Conservation (phyloP, 108 stramenopile genomes). For the Chaetoceros tenuissimus region DNA sequence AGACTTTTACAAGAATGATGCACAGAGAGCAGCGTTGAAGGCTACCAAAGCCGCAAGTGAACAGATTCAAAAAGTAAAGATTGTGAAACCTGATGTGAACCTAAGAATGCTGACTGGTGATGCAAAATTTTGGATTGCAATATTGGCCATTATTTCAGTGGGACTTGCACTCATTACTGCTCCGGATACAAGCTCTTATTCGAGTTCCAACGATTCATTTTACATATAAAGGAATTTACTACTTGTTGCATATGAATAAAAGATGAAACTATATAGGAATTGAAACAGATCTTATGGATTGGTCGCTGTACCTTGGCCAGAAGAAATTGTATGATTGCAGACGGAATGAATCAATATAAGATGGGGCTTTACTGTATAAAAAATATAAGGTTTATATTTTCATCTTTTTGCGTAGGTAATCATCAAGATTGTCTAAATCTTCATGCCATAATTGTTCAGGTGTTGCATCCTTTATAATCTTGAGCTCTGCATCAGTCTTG, state of each 20-base stretch:
- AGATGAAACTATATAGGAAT: too few relatives aligned
- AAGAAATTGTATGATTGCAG: too few relatives aligned
- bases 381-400: constrained; percentile 1
- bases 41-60: constrained; percentile 35
- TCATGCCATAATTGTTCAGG: constrained; percentile 73
- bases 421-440: constrained; percentile 76
- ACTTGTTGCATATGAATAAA: too few relatives aligned
- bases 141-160: neutral
- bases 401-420: constrained; percentile 19
- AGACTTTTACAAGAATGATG: constrained; percentile 50
- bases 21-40: constrained; percentile 43
- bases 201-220: constrained; percentile 4
- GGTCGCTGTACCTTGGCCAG: too few relatives aligned
- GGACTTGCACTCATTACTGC: neutral
- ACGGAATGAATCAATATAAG: too few relatives aligned
- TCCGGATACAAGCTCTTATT: neutral
- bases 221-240: neutral
- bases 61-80: constrained; percentile 10
- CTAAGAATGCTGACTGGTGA: constrained; percentile 1
- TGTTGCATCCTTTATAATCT: constrained; percentile 26
- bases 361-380: too few relatives aligned
- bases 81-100: constrained; percentile 15
- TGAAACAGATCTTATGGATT: too few relatives aligned
- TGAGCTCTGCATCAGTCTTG: constrained; percentile 45
- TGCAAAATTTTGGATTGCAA: neutral